A percentile compares a stretch with the other conserved stretches of the same genome.
Conservation (phyloP, 768 basidiomycete genomes). For the Cystobasidiopsis lactophilus region DNA sequence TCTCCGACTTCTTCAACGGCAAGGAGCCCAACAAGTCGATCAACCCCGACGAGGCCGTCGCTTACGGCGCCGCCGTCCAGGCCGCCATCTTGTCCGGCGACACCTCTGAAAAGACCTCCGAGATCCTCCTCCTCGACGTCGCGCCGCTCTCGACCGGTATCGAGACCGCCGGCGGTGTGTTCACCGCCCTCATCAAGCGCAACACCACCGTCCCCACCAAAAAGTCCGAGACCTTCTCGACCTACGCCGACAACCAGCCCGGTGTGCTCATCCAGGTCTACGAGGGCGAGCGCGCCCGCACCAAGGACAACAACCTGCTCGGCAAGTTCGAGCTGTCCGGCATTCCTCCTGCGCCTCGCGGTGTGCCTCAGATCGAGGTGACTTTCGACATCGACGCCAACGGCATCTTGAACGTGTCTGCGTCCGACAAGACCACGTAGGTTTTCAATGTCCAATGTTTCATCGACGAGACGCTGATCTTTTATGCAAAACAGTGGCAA, state of each 20-base stretch:
- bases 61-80: constrained; percentile 96
- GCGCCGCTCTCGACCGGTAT: constrained; percentile 78
- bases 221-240: constrained; percentile 96
- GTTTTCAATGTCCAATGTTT: no score
- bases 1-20: constrained; percentile 90
- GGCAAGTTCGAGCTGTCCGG: constrained; percentile 96
- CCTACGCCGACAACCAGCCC: constrained; percentile 94
- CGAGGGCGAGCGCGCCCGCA: constrained; percentile 93
- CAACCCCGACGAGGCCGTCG: constrained; percentile 98
- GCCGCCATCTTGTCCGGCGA: constrained; percentile 94
- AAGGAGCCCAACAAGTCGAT: constrained; percentile 98
- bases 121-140: constrained; percentile 85
- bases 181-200: constrained; percentile 94
- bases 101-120: constrained; percentile 93
- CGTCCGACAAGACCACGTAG: constrained; percentile 36
- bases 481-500: no score
- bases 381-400: constrained; percentile 97
- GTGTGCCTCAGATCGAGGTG: constrained; percentile 92
- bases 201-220: constrained; percentile 98
- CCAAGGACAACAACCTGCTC: constrained; percentile 95
- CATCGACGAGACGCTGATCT: no score
- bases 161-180: constrained; percentile 96
- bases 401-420: constrained; percentile 79
- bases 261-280: constrained; percentile 88
- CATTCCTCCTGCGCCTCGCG: constrained; percentile 88